phyloP scores from a whole-genome alignment of 805 yeast genomes.

The Spathaspora passalidarum region DNA sequence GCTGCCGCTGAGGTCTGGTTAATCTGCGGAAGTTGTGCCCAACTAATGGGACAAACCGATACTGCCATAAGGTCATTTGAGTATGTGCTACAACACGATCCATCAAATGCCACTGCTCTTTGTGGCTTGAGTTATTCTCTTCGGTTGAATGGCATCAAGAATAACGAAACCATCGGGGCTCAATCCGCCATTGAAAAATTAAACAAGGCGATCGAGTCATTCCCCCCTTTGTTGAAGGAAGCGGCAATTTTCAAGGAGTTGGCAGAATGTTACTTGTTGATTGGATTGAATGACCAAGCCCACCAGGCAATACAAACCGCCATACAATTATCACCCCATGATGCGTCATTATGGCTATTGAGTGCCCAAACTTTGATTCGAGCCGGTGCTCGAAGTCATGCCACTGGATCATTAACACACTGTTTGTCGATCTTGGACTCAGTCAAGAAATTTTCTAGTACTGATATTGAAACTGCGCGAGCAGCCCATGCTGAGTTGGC shows the following conservation, averaged over 20 bases:
- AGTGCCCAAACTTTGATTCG: constrained; percentile 48
- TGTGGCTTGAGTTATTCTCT: constrained; percentile 42
- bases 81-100: constrained; percentile 40
- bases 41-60: constrained; percentile 33
- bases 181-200: constrained; percentile 40
- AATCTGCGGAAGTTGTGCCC: constrained; percentile 46
- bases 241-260: constrained; percentile 46
- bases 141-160: constrained; percentile 34
- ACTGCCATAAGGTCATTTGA: constrained; percentile 45
- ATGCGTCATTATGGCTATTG: constrained; percentile 47
- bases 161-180: constrained; percentile 38
- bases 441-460: constrained; percentile 21
- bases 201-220: constrained; percentile 33
- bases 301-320: constrained; percentile 47
- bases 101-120: constrained; percentile 38
- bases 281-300: constrained; percentile 51
- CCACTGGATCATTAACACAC: constrained; percentile 45
- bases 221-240: constrained; percentile 37
- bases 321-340: constrained; percentile 32
- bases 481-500: constrained; percentile 56
- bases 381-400: constrained; percentile 42
- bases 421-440: constrained; percentile 37
- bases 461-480: constrained; percentile 47
- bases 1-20: constrained; percentile 44
- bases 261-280: constrained; percentile 47